phyloP scores from a whole-genome alignment of 2,329 filamentous ascomycete species.

The Fusarium chlamydosporum region DNA sequence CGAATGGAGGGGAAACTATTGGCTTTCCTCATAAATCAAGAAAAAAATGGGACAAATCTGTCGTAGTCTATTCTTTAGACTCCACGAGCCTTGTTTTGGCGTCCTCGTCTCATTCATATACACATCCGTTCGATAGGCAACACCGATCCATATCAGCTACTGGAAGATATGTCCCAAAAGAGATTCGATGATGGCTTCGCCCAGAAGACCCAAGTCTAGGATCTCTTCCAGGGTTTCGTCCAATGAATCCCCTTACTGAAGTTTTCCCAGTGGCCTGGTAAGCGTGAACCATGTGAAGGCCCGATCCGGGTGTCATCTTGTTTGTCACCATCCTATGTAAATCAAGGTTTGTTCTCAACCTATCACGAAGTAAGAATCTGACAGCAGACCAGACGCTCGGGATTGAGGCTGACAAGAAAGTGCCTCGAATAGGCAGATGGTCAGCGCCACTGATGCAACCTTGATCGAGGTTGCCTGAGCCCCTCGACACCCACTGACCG shows the following conservation, averaged over 20 bases:
- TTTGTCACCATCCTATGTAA: conserved; percentile 33
- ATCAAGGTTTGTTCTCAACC: conserved; percentile 16
- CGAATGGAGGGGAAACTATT: not conserved
- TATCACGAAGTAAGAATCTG: conserved; percentile 46
- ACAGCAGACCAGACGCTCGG: conserved; percentile 42
- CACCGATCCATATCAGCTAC: conserved; percentile 15
- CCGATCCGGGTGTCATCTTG: conserved; percentile 36
- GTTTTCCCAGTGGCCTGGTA: conserved; percentile 32
- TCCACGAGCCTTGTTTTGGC: not conserved
- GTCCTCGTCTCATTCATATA: conserved; percentile 24
- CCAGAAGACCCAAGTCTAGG: conserved; percentile 21
- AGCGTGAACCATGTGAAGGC: conserved; percentile 38
- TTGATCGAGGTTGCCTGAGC: conserved; percentile 24
- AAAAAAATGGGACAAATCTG: conserved; percentile 1
- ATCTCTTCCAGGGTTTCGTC: conserved; percentile 21
- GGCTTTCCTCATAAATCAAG: not conserved
- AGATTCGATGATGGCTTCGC: conserved; percentile 27
- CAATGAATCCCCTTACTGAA: conserved; percentile 20
- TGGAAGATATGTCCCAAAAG: conserved; percentile 10
- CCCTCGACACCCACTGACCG: conserved; percentile 23
- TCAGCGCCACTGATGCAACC: conserved; percentile 30
- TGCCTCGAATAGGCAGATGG: conserved; percentile 36
- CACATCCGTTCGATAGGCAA: conserved; percentile 4
- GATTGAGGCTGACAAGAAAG: conserved; percentile 37
- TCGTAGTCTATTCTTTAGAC: not conserved